A percentile compares a stretch with the other conserved stretches of the same genome.
These are phyloP conservation scores for Aureobasidium sp. DNA, from an alignment of 2,329 filamentous ascomycete genomes.

Conservation along the genomic window DNA sequence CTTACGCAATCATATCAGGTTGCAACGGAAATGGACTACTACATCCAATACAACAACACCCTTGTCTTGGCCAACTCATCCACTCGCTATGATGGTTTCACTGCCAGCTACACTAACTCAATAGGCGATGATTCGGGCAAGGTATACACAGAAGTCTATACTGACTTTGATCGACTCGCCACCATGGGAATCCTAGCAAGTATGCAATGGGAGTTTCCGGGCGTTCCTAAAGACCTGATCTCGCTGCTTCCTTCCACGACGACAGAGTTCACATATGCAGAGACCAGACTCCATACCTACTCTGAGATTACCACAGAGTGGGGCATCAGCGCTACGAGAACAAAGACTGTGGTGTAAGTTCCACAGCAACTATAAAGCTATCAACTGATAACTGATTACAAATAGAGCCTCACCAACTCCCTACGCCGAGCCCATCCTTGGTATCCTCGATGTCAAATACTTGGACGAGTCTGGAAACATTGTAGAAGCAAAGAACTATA, in stretches of 20 bases:
- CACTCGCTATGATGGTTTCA: neutral
- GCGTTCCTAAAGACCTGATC: neutral
- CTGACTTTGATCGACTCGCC: neutral
- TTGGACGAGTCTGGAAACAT: neutral
- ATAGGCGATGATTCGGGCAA: neutral
- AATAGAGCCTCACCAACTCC: neutral
- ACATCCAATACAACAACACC: slow-evolving; percentile 10
- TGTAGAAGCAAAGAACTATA: neutral
- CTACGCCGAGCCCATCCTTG: neutral
- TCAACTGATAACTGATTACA: neutral
- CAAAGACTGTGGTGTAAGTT: neutral
- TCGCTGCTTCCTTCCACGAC: neutral
- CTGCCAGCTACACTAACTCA: neutral
- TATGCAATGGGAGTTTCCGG: neutral
- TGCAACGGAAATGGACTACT: neutral
- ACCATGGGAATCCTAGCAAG: neutral
- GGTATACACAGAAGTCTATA: neutral
- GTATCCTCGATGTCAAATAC: neutral
- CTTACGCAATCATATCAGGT: neutral
- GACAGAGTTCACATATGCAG: neutral
- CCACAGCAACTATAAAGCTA: too few relatives aligned
- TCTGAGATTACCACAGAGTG: neutral
- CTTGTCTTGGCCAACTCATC: neutral
- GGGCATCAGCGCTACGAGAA: neutral
- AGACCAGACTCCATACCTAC: neutral